Evolutionary conservation across 2,329 filamentous ascomycete species (phyloP), one percentile per base, ranked within the genome.

Genomic region (Macroventuria anomochaeta): DNA sequence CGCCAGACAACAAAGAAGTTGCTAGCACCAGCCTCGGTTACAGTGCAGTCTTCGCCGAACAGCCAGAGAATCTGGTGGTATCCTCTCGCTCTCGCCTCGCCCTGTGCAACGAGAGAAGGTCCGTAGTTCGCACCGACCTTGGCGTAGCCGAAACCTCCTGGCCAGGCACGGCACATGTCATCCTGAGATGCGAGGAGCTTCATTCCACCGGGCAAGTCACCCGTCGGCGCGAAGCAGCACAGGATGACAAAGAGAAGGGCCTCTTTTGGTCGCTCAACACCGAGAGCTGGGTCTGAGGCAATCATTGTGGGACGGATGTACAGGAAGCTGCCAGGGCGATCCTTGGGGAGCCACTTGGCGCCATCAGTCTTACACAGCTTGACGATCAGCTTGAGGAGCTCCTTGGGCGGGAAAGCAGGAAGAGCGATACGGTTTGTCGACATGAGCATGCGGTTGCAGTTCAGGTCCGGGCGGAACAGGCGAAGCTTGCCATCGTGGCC

Each of bases 81-180:
- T 0, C 93, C 93, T 33, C 84, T 78, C 10, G 78, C 79, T 50
- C 86, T 80, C 3, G 93, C 93, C 74, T 93, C 89, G 15, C 83
- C 82, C 41, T 92, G 92, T 3, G 91, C 90, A 47, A 91, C 81
- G 47, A 97, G 81, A 17, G 85, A 88, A 15, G 93, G 93, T 0
- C 93, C 93, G 75, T 96, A 97, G 80, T 96, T 97, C 57, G 93
- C 93, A 48, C 93, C 93, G 28, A 97, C 85, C 78, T 97, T 97
- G 56, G 92, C 91, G 70, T 89, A 93, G 0, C 93, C 93, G 73
- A 96, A 96, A 8, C 93, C 93, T 57, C 93, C 93, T 17, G 91
- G 91, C 93, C 93, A 97, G 11, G 93, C 92, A 61, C 93, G 88
- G 53, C 96, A 87, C 80, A 88, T 90, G 74, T 96, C 90, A 62